Base-by-base conservation (phyloP, 169 alveolate species). In the Eimeria necatrix region DNA sequence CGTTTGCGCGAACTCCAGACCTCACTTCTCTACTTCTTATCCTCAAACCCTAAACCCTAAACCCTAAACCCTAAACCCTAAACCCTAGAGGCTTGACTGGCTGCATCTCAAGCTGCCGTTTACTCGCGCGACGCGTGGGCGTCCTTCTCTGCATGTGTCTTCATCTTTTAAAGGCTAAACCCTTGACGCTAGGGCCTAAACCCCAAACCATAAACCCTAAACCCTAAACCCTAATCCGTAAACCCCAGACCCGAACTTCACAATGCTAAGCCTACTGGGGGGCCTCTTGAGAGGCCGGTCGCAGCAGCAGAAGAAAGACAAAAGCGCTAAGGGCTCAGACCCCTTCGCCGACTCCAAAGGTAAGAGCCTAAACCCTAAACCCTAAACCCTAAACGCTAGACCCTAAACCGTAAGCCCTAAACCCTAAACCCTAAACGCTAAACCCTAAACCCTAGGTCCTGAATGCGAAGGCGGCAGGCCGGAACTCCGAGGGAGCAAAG, bases 331-430 rank as follows among this genome's bases (percentile, higher is more conserved):
- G 14, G 9, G 32, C 56, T 6, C 41, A 16, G 53, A 74, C 32
- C 85, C 85, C 22, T 74, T 74, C 14, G 85, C 85, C 0, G 53
- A 74, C 24, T 24, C 24, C 59, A 74, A 74, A 74, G 85, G 85
- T 46, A 18, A 20, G 32, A 10, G 2, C 20, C 83, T 73, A 22
- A 73, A 73, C 83, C 83, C 83, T 41, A 26, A 73, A 64, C 24
- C 74, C 32, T 41, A 73, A 20, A 73, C 52, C 48, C 83, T 32
- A 71, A 71, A 71, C 83, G 51, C 83, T 71, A n/a, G 16, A 71
- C 83, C 83, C 83, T 32, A 32, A 12, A 61, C 73, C 73, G 41
- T 61, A 61, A 61, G n/a, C 73, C 73, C 73, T 61, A 61, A 61
- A 8, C n/a, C 73, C 24, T 61, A 61, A 8, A 61, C 73, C 7